These are phyloP conservation scores for Dendrothele bispora DNA, from an alignment of 768 basidiomycete species.

Conservation along the genomic window DNA sequence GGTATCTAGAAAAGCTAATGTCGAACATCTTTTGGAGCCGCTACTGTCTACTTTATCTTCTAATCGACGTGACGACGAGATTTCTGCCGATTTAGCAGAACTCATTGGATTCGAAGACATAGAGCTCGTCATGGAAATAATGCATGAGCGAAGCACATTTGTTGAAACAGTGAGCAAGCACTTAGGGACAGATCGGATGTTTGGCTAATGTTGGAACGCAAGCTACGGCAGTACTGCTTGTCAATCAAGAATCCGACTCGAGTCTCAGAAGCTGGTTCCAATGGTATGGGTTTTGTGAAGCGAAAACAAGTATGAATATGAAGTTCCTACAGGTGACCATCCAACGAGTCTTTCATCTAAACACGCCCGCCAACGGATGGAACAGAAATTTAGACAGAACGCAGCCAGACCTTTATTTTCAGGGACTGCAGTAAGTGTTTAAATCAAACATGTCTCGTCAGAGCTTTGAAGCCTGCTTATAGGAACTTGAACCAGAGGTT, in stretches of 20 bases:
- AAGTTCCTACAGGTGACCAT: not conserved
- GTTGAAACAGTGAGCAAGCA: constrained; percentile 45
- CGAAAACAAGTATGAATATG: not conserved
- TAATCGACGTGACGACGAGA: constrained; percentile 58
- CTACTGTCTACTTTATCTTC: constrained; percentile 46
- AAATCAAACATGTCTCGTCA: not conserved
- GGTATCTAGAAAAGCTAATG: constrained; percentile 25
- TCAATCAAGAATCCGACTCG: constrained; percentile 1
- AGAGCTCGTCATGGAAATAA: constrained; percentile 71
- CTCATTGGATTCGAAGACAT: constrained; percentile 84
- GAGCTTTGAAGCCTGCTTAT: constrained; percentile 3
- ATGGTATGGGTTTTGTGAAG: constrained; percentile 2
- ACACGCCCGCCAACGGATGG: constrained; percentile 62
- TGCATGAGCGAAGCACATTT: constrained; percentile 53
- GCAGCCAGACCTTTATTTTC: constrained; percentile 67
- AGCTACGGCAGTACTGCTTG: not conserved
- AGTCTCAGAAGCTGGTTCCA: not conserved
- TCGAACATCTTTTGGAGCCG: constrained; percentile 26
- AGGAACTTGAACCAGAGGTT: constrained; percentile 58
- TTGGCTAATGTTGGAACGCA: not conserved
- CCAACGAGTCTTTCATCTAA: constrained; percentile 32
- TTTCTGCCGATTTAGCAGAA: constrained; percentile 78
- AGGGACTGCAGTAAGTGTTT: constrained; percentile 45
- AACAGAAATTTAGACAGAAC: constrained; percentile 58
- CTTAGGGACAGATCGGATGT: constrained; percentile 6